Evolutionary conservation across 495 filamentous ascomycete genomes (phyloP), one percentile per base, ranked within the genome.

Genomic region (Rhypophila decipiens): DNA sequence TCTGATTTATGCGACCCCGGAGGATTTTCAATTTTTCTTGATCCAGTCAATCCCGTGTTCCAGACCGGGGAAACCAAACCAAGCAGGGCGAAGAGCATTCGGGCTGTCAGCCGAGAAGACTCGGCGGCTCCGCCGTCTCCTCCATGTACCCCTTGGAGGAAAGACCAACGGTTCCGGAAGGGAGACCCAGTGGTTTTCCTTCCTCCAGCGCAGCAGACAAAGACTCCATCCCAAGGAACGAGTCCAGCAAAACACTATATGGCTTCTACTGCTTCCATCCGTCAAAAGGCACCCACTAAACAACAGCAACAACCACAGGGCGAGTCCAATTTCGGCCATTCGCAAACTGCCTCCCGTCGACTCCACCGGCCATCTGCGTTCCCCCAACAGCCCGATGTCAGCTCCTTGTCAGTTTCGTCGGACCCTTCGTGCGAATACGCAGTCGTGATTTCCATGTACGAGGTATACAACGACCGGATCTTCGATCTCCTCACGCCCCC

Each of bases 391-490:
- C 93, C 93, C 9, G 80, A 88, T 54, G 79, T 96, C 44, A 78
- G 77, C 63, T 73, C 86, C 42, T 65, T 96, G 9, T 66, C 73
- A 9, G 65, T 90, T 1, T 75, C 82, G 4, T 70, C 81, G 48
- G 88, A 93, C 45, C 69, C 75, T 0, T 79, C 78, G 19, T 77
- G 86, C 46, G 89, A 96, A 51, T 96, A 96, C 58, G 84, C 89
- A 4, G 81, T 98, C 47, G 62, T 98, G 7, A 75, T 97, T 1
- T 95, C 88, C 15, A 98, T 97, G 93, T 98, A 96, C 66, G 94
- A 98, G 66, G 93, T 98, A 15, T 96, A 98, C 70, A 97, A 97
- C 64, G 93, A 98, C 65, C 83, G 91, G 11, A 96, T 98, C 43
- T 98, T 93, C 57, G 93, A 98, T 58, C 81, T 98, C 2, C 68